Evolutionary conservation across 192 early-diverging fungal genomes (phyloP).

Genomic region (Coemansia sp.): DNA sequence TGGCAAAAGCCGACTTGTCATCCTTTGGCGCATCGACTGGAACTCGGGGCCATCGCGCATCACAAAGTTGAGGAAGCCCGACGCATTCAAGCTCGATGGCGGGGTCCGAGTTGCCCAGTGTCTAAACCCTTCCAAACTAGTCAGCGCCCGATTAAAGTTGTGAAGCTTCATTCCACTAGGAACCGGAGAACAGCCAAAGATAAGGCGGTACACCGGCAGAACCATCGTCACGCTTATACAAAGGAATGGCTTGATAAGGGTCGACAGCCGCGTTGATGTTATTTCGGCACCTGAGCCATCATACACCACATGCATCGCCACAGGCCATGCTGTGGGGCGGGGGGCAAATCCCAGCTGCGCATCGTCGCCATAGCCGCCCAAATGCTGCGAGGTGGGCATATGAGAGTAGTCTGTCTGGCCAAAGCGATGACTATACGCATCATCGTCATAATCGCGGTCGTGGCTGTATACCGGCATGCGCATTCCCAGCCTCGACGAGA

Average conservation of each 20-base stretch:
- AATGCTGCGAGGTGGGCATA: not conserved
- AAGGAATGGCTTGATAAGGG: constrained; percentile 33
- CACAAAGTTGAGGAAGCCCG: constrained; percentile 3
- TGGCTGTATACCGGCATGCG: constrained; percentile 2
- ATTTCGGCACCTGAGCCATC: constrained; percentile 18
- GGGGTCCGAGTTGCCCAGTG: not conserved
- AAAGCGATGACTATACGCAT: not conserved
- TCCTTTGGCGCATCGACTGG: constrained; percentile 1
- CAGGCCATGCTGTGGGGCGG: not conserved
- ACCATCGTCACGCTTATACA: constrained; percentile 13
- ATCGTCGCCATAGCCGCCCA: not conserved
- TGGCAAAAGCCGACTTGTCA: constrained; percentile 14
- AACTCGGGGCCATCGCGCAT: constrained; percentile 10
- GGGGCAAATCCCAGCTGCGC: not conserved
- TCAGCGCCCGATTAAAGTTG: constrained; percentile 10
- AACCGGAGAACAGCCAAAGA: constrained; percentile 22
- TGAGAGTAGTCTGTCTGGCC: not conserved
- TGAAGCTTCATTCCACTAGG: not conserved
- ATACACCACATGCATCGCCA: not conserved
- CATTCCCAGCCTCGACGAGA: constrained; percentile 10
- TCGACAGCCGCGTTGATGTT: constrained; percentile 14
- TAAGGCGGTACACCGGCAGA: constrained; percentile 14
- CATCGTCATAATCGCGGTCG: constrained; percentile 1
- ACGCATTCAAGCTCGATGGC: not conserved
- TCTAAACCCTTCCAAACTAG: constrained; percentile 17